Evolutionary conservation across 306 rosid species (phyloP).

Genomic region (Amphicarpaea edgeworthii): DNA sequence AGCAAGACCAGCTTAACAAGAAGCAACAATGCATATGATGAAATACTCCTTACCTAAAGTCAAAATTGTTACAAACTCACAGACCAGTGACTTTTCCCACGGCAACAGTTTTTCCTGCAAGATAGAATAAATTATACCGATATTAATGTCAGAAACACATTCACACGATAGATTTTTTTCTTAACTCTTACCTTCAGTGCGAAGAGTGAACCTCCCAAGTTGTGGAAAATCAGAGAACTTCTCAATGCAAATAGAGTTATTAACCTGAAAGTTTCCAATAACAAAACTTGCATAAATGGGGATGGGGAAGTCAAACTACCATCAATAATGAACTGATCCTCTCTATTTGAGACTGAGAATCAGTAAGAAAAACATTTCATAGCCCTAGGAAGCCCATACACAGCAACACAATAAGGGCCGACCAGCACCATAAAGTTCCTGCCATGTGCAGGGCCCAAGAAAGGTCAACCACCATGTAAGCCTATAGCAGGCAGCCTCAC

Average conservation of each 20-base stretch:
- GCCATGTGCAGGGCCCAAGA: not conserved
- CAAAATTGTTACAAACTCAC: conserved; percentile 73
- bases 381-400: not conserved
- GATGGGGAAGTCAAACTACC: not conserved
- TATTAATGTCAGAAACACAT: conserved; percentile 6
- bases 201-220: conserved; percentile 98
- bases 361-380: not conserved
- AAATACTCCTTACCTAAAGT: conserved; percentile 58
- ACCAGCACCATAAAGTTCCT: not conserved
- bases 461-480: not conserved
- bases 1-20: conserved; percentile 13
- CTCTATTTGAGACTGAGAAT: conserved; percentile 14
- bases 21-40: conserved; percentile 32
- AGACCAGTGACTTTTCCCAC: conserved; percentile 85
- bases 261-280: conserved; percentile 60
- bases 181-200: conserved; percentile 79
- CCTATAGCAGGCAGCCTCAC: not conserved
- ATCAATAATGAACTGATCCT: not conserved
- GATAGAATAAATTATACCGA: conserved; percentile 19
- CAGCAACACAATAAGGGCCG: conserved; percentile 9
- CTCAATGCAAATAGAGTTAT: conserved; percentile 75
- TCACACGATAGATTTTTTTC: conserved; percentile 9
- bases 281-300: not conserved
- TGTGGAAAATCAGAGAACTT: conserved; percentile 82
- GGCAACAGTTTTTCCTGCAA: conserved; percentile 91